A percentile compares a stretch with the other conserved stretches of the same genome.
Conservation (phyloP, 1,284 basidiomycete genomes). For the Hypsizygus ulmarius region DNA sequence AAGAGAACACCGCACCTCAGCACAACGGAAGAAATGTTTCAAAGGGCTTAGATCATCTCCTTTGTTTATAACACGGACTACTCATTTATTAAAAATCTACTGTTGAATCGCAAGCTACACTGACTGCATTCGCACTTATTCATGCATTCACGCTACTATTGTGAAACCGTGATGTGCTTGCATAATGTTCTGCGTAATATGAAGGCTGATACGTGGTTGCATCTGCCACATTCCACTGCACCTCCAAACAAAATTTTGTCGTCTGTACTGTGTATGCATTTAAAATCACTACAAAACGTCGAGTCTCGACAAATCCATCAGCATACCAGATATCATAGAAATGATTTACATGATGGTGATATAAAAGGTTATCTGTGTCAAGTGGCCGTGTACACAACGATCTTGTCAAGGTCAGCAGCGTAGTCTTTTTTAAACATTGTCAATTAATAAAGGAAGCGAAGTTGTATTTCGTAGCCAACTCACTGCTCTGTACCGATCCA, state of each 20-base stretch:
- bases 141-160: background rate
- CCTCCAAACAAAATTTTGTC: too few species aligned
- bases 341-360: background rate
- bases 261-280: too few species aligned
- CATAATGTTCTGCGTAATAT: too few species aligned
- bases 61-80: background rate
- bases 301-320: background rate
- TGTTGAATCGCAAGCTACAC: constrained; percentile 1
- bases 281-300: too few species aligned
- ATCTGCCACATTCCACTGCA: too few species aligned
- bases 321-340: background rate
- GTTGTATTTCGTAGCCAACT: constrained; percentile 20
- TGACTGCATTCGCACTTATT: constrained; percentile 4
- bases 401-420: constrained; percentile 61
- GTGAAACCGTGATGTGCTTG: too few species aligned
- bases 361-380: constrained; percentile 16
- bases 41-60: constrained; percentile 1
- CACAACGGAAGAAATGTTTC: background rate
- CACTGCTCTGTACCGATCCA: constrained; percentile 49
- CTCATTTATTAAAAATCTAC: constrained; percentile 2
- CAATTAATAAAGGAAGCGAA: background rate
- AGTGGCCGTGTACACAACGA: constrained; percentile 51
- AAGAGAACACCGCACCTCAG: background rate
- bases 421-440: constrained; percentile 36
- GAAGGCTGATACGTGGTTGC: too few species aligned